These are phyloP conservation scores for Aquilaria malaccensis DNA, from an alignment of 345 rosid genomes.

Conservation along the genomic window DNA sequence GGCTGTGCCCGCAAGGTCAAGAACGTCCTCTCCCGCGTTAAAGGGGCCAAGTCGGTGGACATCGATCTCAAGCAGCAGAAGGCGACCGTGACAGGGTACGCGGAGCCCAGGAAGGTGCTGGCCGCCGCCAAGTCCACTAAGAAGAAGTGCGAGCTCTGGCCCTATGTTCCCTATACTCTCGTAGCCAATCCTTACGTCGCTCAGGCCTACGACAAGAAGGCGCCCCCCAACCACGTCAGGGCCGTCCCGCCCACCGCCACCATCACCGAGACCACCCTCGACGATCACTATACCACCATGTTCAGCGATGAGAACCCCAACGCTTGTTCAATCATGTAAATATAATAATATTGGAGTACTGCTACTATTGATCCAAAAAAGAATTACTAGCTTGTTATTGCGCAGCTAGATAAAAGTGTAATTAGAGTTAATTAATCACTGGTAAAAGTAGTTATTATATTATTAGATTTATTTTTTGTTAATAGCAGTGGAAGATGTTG, in stretches of 20 bases:
- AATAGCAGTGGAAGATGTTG: not conserved
- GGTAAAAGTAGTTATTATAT: not conserved
- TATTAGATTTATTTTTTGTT: not conserved
- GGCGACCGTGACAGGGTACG: constrained; percentile 63
- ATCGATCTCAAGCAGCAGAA: constrained; percentile 79
- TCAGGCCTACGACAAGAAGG: constrained; percentile 90
- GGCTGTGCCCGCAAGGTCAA: constrained; percentile 87
- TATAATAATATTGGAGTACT: too few species aligned
- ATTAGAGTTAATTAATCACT: too few species aligned
- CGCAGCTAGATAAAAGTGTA: not conserved
- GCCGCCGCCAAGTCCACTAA: constrained; percentile 70
- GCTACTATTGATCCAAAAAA: too few species aligned
- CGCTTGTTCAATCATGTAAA: constrained; percentile 71
- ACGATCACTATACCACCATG: constrained; percentile 49
- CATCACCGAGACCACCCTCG: constrained; percentile 49
- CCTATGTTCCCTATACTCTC: constrained; percentile 68
- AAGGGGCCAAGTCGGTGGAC: constrained; percentile 79
- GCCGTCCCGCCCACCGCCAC: constrained; percentile 41
- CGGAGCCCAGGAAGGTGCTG: constrained; percentile 56
- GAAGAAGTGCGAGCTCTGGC: constrained; percentile 94
- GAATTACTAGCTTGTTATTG: too few species aligned
- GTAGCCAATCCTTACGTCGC: constrained; percentile 70
- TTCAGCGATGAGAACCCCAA: constrained; percentile 85
- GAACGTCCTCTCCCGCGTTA: constrained; percentile 57
- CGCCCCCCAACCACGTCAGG: constrained; percentile 73